These are phyloP conservation scores for Cucumis melo DNA, from an alignment of 306 rosid genomes.

Conservation along the genomic window DNA sequence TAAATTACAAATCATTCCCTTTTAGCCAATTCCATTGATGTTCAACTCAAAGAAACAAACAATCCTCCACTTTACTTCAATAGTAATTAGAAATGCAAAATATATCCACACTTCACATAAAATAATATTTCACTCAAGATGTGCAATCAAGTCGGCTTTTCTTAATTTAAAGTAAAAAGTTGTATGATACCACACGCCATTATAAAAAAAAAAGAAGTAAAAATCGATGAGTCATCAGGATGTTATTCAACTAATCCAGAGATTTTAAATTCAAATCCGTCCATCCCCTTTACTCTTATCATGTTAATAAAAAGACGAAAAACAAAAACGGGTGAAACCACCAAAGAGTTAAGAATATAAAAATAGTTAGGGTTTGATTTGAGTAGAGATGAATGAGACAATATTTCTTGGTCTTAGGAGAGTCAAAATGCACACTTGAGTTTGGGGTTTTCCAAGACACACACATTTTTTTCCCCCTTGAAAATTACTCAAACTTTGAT, in stretches of 20 bases:
- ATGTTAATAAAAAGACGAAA: no score
- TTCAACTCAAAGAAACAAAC: background rate
- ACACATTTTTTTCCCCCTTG: background rate
- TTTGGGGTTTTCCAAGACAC: background rate
- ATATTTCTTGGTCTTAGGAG: slow-evolving; percentile 3
- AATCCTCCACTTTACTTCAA: background rate
- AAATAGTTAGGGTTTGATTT: background rate
- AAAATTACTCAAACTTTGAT: background rate
- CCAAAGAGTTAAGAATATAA: background rate
- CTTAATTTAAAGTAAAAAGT: background rate
- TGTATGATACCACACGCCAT: background rate
- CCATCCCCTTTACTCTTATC: no score
- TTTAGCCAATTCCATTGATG: background rate
- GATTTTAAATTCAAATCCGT: no score
- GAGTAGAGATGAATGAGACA: background rate
- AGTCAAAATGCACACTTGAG: slow-evolving; percentile 5
- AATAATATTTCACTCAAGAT: background rate
- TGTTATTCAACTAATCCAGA: no score
- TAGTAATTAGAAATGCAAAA: background rate
- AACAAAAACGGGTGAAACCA: no score
- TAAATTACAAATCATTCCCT: background rate
- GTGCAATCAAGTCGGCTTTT: background rate
- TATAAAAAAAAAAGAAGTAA: background rate
- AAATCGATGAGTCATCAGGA: background rate
- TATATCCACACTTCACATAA: background rate